Evolutionary conservation across 768 basidiomycete species (phyloP).

Genomic region (Boletus vinaceobasis): DNA sequence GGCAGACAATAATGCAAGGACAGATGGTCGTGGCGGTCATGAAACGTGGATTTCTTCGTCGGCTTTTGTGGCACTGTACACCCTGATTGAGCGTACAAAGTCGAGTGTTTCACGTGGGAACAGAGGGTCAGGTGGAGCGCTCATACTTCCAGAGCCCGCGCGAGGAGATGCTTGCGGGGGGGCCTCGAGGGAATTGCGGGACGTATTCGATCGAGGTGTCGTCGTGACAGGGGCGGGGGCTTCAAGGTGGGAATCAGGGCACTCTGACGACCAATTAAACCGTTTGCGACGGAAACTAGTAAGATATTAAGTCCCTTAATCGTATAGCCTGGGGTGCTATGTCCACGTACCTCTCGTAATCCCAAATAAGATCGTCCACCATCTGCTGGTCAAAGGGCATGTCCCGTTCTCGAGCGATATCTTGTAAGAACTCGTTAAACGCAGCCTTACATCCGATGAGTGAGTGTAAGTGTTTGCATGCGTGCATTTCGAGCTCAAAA

Average conservation of each 20-base stretch:
- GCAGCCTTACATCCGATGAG: constrained; percentile 62
- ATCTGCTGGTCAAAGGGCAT: constrained; percentile 17
- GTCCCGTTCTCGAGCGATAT: constrained; percentile 27
- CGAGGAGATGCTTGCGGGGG: constrained; percentile 11
- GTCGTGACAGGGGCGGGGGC: constrained; percentile 14
- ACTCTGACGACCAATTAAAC: constrained; percentile 63
- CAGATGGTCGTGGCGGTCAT: constrained; percentile 9
- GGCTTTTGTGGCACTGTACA: constrained; percentile 49
- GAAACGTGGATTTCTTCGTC: constrained; percentile 26
- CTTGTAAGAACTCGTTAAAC: constrained; percentile 46
- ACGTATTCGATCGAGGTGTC: constrained; percentile 22
- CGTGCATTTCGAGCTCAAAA: constrained; percentile 68
- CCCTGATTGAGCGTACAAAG: constrained; percentile 49
- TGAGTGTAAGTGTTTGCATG: constrained; percentile 65
- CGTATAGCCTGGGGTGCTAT: background rate
- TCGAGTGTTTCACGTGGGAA: constrained; percentile 39
- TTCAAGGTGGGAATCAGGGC: constrained; percentile 32
- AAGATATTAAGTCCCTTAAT: constrained; percentile 8
- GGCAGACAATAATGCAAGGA: background rate
- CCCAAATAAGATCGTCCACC: constrained; percentile 32
- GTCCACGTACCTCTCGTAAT: constrained; percentile 34
- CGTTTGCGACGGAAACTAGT: constrained; percentile 63
- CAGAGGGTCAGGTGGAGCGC: constrained; percentile 20
- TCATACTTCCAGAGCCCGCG: constrained; percentile 11
- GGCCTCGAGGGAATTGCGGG: constrained; percentile 18